Percentiles rank a stretch among this genome's conserved stretches.
phyloP scores from a whole-genome alignment of 225 moss, liverwort and hornwort genomes.

The Bryum argenteum region DNA sequence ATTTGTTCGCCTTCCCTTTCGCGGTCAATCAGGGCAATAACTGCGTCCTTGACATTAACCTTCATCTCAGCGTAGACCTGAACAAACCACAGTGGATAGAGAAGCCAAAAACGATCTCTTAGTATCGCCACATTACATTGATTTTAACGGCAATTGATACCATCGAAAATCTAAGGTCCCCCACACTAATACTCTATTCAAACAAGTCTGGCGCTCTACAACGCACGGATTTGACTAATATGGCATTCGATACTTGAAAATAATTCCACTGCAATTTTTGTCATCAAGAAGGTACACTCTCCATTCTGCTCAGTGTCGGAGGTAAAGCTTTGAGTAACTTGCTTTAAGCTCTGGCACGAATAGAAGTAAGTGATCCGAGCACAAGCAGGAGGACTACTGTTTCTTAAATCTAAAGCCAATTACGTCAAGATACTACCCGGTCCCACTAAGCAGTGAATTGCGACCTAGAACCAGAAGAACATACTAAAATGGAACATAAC shows the following conservation, averaged over 20 bases:
- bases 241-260: neutral
- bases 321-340: too few species aligned
- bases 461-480: too few species aligned
- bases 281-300: too few species aligned
- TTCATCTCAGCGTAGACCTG: conserved; percentile 99
- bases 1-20: conserved; percentile 99
- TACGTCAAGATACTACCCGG: too few species aligned
- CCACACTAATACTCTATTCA: neutral
- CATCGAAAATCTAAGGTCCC: neutral
- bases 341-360: neutral
- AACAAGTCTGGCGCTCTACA: neutral
- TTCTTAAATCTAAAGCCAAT: too few species aligned
- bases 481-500: too few species aligned
- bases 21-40: conserved; percentile 90
- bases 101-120: neutral
- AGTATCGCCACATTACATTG: neutral
- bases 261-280: neutral
- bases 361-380: neutral
- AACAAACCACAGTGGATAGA: neutral
- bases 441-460: neutral
- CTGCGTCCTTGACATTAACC: conserved; percentile 93
- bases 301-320: too few species aligned
- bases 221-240: neutral
- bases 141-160: neutral
- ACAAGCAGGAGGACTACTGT: neutral